Conservation (phyloP, 441 rosid genomes). For the Hura crepitans region DNA sequence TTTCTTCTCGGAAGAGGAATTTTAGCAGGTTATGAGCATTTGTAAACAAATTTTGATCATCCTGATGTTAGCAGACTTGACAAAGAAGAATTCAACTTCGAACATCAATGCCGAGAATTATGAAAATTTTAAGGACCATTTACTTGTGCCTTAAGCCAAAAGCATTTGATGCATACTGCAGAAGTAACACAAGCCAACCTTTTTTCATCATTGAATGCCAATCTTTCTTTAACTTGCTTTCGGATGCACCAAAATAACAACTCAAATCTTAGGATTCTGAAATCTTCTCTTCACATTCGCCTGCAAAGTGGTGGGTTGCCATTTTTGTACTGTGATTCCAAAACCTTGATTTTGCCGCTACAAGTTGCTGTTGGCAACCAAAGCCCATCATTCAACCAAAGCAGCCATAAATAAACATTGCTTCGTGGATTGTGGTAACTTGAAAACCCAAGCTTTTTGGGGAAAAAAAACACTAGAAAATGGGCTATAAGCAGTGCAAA, state of each 20-base stretch:
- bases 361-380: not conserved
- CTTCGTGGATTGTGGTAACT: not conserved
- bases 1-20: not conserved
- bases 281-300: not conserved
- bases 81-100: not conserved
- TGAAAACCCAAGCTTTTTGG: not conserved
- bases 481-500: not conserved
- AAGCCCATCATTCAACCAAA: constrained; percentile 1
- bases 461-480: not conserved
- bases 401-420: not conserved
- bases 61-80: not conserved
- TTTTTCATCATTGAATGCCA: not conserved
- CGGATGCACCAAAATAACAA: constrained; percentile 16
- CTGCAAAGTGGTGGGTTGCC: constrained; percentile 14
- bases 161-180: not conserved
- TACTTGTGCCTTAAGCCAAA: constrained; percentile 1
- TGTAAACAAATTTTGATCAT: constrained; percentile 4
- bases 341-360: not conserved
- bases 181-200: not conserved
- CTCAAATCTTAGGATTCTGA: too few species aligned
- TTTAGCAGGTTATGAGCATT: not conserved
- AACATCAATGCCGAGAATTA: not conserved
- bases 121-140: not conserved
- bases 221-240: constrained; percentile 1
- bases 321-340: not conserved